Conservation (phyloP, 2,329 filamentous ascomycete species). For the Eutypa lata region DNA sequence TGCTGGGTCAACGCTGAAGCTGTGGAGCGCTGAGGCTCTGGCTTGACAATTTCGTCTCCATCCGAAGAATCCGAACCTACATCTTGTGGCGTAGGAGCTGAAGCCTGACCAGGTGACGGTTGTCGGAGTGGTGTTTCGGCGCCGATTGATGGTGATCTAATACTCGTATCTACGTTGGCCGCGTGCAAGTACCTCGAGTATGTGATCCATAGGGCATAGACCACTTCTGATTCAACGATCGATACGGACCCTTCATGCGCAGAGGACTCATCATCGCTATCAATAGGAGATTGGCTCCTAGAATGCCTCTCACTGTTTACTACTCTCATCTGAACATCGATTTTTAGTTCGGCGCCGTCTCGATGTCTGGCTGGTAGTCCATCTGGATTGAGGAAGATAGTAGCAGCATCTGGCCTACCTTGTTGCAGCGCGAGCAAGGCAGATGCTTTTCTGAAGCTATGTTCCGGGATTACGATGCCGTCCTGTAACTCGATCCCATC, state of each 20-base stretch:
- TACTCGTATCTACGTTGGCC: slow-evolving; percentile 56
- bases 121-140: slow-evolving; percentile 72
- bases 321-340: slow-evolving; percentile 95
- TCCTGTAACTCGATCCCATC: slow-evolving; percentile 81
- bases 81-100: slow-evolving; percentile 54
- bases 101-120: slow-evolving; percentile 72
- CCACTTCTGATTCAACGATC: slow-evolving; percentile 65
- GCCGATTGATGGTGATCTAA: slow-evolving; percentile 63
- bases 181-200: slow-evolving; percentile 92
- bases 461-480: slow-evolving; percentile 95
- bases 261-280: slow-evolving; percentile 31
- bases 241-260: slow-evolving; percentile 41
- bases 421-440: slow-evolving; percentile 81
- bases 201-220: slow-evolving; percentile 95
- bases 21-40: slow-evolving; percentile 31
- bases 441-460: slow-evolving; percentile 87
- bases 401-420: slow-evolving; percentile 73
- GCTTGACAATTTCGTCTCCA: slow-evolving; percentile 44
- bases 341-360: slow-evolving; percentile 86
- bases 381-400: slow-evolving; percentile 77
- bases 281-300: slow-evolving; percentile 22
- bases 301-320: slow-evolving; percentile 79
- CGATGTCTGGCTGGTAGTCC: slow-evolving; percentile 83
- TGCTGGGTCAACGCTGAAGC: slow-evolving; percentile 52
- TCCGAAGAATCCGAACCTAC: slow-evolving; percentile 56